Conservation (phyloP, 106 monocot species). For the Allium fistulosum region DNA sequence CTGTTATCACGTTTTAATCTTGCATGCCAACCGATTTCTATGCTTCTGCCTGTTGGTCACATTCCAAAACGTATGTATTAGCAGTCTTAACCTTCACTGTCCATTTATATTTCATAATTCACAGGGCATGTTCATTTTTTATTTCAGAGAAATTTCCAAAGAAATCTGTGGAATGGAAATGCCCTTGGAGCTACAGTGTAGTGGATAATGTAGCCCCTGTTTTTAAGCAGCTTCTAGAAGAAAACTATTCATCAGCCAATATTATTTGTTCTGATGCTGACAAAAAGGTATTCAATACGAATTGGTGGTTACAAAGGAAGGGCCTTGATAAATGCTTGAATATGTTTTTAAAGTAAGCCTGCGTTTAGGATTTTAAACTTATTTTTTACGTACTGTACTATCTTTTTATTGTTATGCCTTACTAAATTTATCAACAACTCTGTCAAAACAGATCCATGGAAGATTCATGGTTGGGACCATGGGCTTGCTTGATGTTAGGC, state of each 20-base stretch:
- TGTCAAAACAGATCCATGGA: constrained; percentile 57
- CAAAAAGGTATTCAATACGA: constrained; percentile 15
- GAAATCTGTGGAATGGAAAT: constrained; percentile 33
- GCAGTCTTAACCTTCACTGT: no score
- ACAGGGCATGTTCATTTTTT: neutral
- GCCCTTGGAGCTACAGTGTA: constrained; percentile 64
- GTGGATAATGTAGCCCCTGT: constrained; percentile 67
- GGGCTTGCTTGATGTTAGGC: constrained; percentile 82
- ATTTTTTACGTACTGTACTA: neutral
- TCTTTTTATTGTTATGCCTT: neutral
- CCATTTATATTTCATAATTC: neutral
- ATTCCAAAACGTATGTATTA: constrained; percentile 41
- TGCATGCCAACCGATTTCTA: constrained; percentile 36
- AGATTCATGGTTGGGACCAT: constrained; percentile 85
- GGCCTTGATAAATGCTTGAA: constrained; percentile 47
- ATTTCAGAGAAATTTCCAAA: constrained; percentile 23
- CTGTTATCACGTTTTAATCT: constrained; percentile 57
- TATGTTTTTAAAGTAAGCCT: constrained; percentile 53
- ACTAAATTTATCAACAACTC: constrained; percentile 1
- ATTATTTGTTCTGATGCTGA: constrained; percentile 10
- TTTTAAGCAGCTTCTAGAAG: constrained; percentile 58
- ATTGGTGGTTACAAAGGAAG: constrained; percentile 65
- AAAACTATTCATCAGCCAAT: constrained; percentile 49
- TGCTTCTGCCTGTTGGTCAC: constrained; percentile 65
- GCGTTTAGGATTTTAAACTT: neutral